Evolutionary conservation across 768 basidiomycete species (phyloP), one percentile per base, ranked within the genome.

Genomic region (Hericium coralloides): DNA sequence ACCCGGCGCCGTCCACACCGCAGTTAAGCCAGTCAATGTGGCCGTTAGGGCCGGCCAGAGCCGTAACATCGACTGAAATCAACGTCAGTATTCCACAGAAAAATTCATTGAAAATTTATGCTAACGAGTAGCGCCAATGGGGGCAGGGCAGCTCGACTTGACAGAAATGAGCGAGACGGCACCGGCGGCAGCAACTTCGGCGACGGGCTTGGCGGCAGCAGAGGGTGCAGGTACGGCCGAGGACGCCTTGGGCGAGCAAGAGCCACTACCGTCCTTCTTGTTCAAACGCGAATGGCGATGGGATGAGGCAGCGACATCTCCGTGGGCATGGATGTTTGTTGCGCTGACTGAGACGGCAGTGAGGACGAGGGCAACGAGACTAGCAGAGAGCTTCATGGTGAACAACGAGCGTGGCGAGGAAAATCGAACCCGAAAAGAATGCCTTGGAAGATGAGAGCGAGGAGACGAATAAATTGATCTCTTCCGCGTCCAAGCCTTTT

Each of bases 11-110:
- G 47, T 77, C 73, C 55, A 93, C 68, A 45, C 89, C 90, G 64
- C 91, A 93, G 72, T 89, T 90, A 62, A 92, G 68, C 80, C 84
- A 92, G 55, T 81, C 74, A 50, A 88, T 82, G 64, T 75, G 68
- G n/a, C 87, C 86, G 64, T 89, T 89, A 17, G 86, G 86, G 17
- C 88, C 88, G 41, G 72, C 70, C 23, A 73, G 69, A 7, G 68
- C 63, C 4, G 79, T 83, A 59, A 76, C 71, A 41, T 79, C 57
- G 63, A 63, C 85, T 87, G 64, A 15, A 50, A 49, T 12, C 52
- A 20, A 38, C 26, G 37, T 38, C 36, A 55, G 31, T 52, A 31
- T 53, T 31, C 25, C 9, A 59, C 43, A 56, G 14, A 56, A 12
- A 18, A 20, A 22, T 48, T 37, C 4, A 57, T 26, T 26, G 15